Conservation (phyloP, 202 grass and related monocot species). For the Alloteropsis angusta region DNA sequence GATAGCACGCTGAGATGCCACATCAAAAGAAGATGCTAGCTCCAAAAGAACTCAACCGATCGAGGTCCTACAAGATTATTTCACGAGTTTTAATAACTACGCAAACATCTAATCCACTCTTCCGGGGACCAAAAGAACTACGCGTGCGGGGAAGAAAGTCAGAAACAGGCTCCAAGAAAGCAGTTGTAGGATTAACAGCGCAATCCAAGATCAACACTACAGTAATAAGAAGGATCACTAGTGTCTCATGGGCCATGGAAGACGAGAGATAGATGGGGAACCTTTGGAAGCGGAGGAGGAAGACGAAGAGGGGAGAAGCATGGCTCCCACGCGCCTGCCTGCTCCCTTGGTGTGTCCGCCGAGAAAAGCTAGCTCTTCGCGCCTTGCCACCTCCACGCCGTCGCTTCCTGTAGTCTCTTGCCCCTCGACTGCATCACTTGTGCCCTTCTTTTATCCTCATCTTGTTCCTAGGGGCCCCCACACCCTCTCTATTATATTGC, state of each 20-base stretch:
- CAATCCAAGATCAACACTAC: neutral
- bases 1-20: neutral
- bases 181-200: neutral
- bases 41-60: neutral
- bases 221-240: neutral
- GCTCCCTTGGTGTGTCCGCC: conserved; percentile 33
- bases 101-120: neutral
- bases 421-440: conserved; percentile 35
- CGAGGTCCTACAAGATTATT: neutral
- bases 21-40: conserved; percentile 15
- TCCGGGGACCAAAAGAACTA: neutral
- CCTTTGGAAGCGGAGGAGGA: conserved; percentile 27
- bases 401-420: conserved; percentile 18
- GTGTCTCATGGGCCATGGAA: neutral
- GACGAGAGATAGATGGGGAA: conserved; percentile 12
- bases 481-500: neutral
- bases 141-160: neutral
- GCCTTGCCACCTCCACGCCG: neutral
- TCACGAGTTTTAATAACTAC: neutral
- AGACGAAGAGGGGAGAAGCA: conserved; percentile 23
- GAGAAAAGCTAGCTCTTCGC: neutral
- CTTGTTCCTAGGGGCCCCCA: conserved; percentile 8
- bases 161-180: neutral
- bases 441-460: conserved; percentile 16
- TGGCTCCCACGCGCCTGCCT: conserved; percentile 23